Base-by-base conservation (phyloP, 257 asterid genomes). In the Solanum pinnatisectum region DNA sequence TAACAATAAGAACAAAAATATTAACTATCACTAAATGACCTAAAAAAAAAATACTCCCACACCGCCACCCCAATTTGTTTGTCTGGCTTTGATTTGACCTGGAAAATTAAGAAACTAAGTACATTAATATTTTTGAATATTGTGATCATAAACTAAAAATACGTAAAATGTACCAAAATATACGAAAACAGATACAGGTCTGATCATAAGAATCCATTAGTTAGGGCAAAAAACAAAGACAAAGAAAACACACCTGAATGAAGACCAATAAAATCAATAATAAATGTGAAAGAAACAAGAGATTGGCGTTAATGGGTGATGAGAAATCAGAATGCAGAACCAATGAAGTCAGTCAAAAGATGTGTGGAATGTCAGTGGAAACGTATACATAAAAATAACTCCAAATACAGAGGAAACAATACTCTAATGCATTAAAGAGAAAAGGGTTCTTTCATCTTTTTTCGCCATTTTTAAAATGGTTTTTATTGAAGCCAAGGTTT, bases 311-410 rank as follows among this genome's bases (percentile, higher is more conserved):
- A 79, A 77, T 84, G 88, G 92, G 90, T 89, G 74, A 87, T 85
- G 25, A 87, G 74, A 84, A 87, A 86, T 86, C 79, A 52, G 83
- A 77, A 52, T 81, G 68, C 39, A 27, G 85, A 81, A 46, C 30
- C 30, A 82, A 81, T 46, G 23, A 10, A 49, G 87, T 90, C 27
- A 76, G 90, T 63, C 52, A 73, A 87, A 87, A 87, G 95, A 91
- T 91, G 88, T 83, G 90, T 85, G 27, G 92, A 91, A 49, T 86
- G 88, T 65, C 83, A 52, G 87, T 56, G 60, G 79, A 82, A 82
- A 23, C 30, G 70, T 82, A 16, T 30, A 30, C 70, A 20, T 82
- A 82, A 82, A 16, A 49, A 82, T 30, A 44, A 18, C 63, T 79
- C 67, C 84, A 44, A 44, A 8, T 4, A 10, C 85, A 46, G 85